Evolutionary conservation across 257 asterid species (phyloP).

Genomic region (Gentiana macrophylla): DNA sequence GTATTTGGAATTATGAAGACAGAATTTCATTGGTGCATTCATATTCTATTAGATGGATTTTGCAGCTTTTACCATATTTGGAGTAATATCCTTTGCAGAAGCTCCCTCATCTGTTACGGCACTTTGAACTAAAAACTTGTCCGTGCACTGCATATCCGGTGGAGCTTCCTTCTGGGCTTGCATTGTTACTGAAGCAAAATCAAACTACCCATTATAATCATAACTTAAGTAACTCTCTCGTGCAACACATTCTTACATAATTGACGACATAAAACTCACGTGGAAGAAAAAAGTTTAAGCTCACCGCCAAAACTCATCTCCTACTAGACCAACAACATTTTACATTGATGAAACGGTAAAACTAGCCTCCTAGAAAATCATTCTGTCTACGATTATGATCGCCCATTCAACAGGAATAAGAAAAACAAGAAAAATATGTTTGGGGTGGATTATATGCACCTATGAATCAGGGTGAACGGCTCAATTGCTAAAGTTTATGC

Average conservation of each 20-base stretch:
- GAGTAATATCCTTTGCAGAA: slow-evolving; percentile 59
- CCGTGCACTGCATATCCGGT: slow-evolving; percentile 86
- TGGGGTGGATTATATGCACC: no score
- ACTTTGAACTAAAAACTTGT: slow-evolving; percentile 85
- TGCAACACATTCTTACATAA: not conserved
- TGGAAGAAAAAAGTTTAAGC: no score
- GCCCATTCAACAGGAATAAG: not conserved
- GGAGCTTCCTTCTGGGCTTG: slow-evolving; percentile 99
- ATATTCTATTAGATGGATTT: no score
- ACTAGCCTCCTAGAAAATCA: not conserved
- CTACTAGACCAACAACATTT: no score
- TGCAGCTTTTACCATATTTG: slow-evolving; percentile 56
- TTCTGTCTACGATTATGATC: not conserved
- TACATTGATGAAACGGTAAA: no score
- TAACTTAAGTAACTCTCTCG: not conserved
- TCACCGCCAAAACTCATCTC: no score
- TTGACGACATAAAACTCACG: no score
- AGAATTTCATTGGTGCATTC: no score
- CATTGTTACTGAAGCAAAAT: slow-evolving; percentile 69
- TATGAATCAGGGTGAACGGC: no score
- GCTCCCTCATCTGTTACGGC: slow-evolving; percentile 49
- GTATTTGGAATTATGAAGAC: no score
- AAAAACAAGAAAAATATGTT: no score
- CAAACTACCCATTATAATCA: not conserved
- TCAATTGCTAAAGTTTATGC: no score